Evolutionary conservation across 202 grass and related monocot species (phyloP).

Genomic region (Bolboschoenoplectus hybrid): DNA sequence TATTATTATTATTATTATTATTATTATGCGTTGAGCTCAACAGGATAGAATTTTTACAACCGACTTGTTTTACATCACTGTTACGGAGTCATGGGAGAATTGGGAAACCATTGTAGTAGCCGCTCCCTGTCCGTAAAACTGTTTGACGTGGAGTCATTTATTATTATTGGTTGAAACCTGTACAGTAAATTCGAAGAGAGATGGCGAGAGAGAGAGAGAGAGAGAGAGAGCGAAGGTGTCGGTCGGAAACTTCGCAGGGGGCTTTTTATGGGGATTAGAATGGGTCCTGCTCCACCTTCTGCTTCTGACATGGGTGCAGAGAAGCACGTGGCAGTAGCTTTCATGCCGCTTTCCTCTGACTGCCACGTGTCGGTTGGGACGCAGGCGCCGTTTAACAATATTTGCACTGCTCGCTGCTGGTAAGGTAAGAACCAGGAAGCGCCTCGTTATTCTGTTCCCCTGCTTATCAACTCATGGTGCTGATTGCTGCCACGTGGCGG

Average conservation of each 20-base stretch:
- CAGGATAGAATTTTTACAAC: background rate
- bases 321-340: conserved; percentile 64
- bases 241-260: conserved; percentile 36
- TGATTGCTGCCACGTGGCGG: conserved; percentile 17
- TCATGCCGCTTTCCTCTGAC: conserved; percentile 60
- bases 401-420: conserved; percentile 23
- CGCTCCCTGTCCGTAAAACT: background rate
- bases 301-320: conserved; percentile 69
- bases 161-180: background rate
- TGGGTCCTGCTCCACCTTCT: conserved; percentile 44
- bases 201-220: background rate
- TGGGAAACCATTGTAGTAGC: background rate
- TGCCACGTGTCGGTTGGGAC: conserved; percentile 68
- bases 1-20: too few species aligned
- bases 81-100: background rate
- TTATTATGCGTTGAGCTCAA: too few species aligned
- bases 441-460: background rate
- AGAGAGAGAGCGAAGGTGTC: conserved; percentile 26
- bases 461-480: background rate
- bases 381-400: background rate
- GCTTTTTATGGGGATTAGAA: conserved; percentile 35
- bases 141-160: background rate
- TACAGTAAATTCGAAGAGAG: background rate
- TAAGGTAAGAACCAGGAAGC: background rate
- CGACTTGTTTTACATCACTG: conserved; percentile 1